Percentiles rank a stretch among this genome's conserved stretches.
phyloP scores from a whole-genome alignment of 768 basidiomycete species.

The Neoboletus subvelutipes region DNA sequence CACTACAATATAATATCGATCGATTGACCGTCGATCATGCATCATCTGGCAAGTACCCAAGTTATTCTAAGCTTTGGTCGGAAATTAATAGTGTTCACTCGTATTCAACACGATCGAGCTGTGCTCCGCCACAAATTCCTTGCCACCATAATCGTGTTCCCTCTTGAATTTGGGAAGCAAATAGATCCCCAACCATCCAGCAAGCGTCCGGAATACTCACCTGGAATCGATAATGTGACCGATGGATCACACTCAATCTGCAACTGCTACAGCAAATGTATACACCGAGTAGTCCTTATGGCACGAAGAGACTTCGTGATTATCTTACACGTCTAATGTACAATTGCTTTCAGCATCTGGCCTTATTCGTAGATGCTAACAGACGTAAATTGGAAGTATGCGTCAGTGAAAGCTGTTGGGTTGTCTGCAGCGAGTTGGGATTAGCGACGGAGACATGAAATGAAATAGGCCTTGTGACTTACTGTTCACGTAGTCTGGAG shows the following conservation, averaged over 20 bases:
- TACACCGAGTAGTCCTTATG: no score
- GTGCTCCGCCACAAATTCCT: neutral
- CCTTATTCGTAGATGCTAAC: conserved; percentile 35
- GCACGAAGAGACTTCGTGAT: neutral
- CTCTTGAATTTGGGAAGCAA: neutral
- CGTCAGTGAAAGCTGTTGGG: conserved; percentile 40
- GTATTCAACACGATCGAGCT: neutral
- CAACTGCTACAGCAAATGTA: neutral
- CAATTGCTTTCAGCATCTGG: neutral
- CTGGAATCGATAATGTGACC: neutral
- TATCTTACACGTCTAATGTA: neutral
- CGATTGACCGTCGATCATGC: no score
- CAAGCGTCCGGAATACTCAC: no score
- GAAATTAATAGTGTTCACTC: neutral
- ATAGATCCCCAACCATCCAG: no score
- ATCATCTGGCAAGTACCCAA: no score
- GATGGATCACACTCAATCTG: neutral
- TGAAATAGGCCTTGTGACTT: neutral
- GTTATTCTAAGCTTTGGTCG: no score
- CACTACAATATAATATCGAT: no score
- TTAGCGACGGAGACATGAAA: neutral
- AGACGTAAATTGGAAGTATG: conserved; percentile 42
- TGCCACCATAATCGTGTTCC: neutral
- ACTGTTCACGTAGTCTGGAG: conserved; percentile 31
- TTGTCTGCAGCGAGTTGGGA: conserved; percentile 23